These are phyloP conservation scores for Somion occarium DNA, from an alignment of 1,284 basidiomycete genomes.

Conservation along the genomic window DNA sequence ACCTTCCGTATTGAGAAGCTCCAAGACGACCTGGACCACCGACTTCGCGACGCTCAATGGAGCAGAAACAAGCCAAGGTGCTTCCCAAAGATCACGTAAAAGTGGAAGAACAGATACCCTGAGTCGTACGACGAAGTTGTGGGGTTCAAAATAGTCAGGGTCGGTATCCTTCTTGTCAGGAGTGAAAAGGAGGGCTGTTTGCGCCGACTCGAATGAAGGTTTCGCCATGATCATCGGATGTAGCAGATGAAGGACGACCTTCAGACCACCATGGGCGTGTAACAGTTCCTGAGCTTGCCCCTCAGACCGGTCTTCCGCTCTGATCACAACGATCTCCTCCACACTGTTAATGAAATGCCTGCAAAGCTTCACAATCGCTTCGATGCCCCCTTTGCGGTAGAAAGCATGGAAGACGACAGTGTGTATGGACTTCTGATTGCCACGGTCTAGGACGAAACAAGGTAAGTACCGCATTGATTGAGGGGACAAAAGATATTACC, in stretches of 20 bases:
- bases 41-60: conserved; percentile 72
- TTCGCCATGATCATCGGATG: conserved; percentile 76
- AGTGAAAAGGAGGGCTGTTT: conserved; percentile 72
- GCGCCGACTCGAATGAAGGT: conserved; percentile 80
- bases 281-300: conserved; percentile 57
- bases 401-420: conserved; percentile 73
- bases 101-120: conserved; percentile 71
- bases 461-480: neutral
- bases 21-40: conserved; percentile 75
- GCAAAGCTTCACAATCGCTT: conserved; percentile 62
- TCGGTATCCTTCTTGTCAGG: conserved; percentile 77
- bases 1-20: conserved; percentile 78
- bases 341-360: conserved; percentile 55
- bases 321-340: conserved; percentile 42
- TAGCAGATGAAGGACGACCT: conserved; percentile 78
- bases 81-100: conserved; percentile 73
- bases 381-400: conserved; percentile 69
- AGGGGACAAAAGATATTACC: conserved; percentile 45
- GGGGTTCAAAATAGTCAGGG: conserved; percentile 76
- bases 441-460: conserved; percentile 53
- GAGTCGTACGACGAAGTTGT: conserved; percentile 81
- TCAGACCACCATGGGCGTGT: conserved; percentile 78
- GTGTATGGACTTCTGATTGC: conserved; percentile 70
- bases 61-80: conserved; percentile 76
- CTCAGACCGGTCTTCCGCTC: conserved; percentile 52